Percentiles rank a stretch among this genome's conserved stretches.
phyloP scores from a whole-genome alignment of 306 rosid genomes.

The Luffa acutangula region DNA sequence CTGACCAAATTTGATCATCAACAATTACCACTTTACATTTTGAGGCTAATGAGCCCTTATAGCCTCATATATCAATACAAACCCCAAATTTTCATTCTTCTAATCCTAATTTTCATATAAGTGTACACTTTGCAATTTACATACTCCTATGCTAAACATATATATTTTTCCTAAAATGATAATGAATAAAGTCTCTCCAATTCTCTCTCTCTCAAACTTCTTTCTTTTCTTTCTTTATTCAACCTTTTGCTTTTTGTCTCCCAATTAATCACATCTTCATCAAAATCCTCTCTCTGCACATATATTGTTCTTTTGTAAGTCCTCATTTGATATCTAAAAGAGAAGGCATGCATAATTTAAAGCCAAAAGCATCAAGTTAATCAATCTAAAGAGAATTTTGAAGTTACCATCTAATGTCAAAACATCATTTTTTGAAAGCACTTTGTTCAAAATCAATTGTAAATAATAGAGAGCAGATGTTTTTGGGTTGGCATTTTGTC shows the following conservation, averaged over 20 bases:
- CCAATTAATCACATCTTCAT: background rate
- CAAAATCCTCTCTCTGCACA: background rate
- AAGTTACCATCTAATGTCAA: background rate
- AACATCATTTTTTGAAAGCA: background rate
- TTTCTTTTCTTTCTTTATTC: background rate
- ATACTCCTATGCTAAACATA: too few relatives aligned
- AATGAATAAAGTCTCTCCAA: background rate
- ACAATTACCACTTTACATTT: too few relatives aligned
- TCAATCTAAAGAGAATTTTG: background rate
- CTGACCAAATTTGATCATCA: too few relatives aligned
- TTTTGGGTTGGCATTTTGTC: constrained; percentile 12
- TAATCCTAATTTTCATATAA: too few relatives aligned
- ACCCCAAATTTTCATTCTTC: too few relatives aligned
- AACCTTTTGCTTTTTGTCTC: background rate
- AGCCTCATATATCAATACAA: too few relatives aligned
- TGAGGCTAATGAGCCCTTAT: too few relatives aligned
- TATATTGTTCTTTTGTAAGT: background rate
- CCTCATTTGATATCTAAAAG: background rate
- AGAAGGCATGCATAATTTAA: background rate
- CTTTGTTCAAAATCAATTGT: background rate
- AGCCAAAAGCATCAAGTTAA: background rate
- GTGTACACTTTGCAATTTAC: too few relatives aligned
- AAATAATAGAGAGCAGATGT: constrained; percentile 2
- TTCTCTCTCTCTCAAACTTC: background rate
- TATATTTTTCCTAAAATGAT: too few relatives aligned